Conservation (phyloP, 345 rosid genomes). For the Microthlaspi erraticum region DNA sequence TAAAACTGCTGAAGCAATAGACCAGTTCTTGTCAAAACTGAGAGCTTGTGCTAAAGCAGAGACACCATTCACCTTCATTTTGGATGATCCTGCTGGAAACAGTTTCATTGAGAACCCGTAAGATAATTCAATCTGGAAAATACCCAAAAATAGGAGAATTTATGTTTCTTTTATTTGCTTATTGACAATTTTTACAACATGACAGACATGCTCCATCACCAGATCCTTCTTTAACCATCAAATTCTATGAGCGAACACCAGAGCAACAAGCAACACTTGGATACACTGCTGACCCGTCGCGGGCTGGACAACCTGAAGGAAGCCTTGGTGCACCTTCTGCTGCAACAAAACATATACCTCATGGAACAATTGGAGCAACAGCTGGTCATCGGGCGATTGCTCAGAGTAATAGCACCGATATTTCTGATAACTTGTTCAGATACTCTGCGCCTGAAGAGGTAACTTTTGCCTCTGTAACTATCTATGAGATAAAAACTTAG, state of each 20-base stretch:
- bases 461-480: slow-evolving; percentile 21
- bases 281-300: slow-evolving; percentile 63
- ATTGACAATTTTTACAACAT: slow-evolving; percentile 22
- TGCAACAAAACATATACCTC: slow-evolving; percentile 51
- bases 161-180: slow-evolving; percentile 15
- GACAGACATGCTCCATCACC: slow-evolving; percentile 84
- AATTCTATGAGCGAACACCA: slow-evolving; percentile 84
- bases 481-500: background rate
- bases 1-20: slow-evolving; percentile 89
- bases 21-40: slow-evolving; percentile 74
- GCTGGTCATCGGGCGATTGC: slow-evolving; percentile 91
- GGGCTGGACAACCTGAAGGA: slow-evolving; percentile 49
- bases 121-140: slow-evolving; percentile 40
- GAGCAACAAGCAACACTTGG: slow-evolving; percentile 86
- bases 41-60: slow-evolving; percentile 78
- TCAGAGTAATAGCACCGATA: slow-evolving; percentile 79
- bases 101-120: slow-evolving; percentile 97
- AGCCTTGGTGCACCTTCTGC: slow-evolving; percentile 39
- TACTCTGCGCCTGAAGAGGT: slow-evolving; percentile 96
- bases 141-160: background rate
- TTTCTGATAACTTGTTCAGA: slow-evolving; percentile 74
- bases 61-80: slow-evolving; percentile 68
- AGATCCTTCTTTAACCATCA: slow-evolving; percentile 72
- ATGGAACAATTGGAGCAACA: slow-evolving; percentile 85
- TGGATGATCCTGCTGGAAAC: slow-evolving; percentile 96